Conservation (phyloP, 2,329 filamentous ascomycete species). For the Hypocrella siamensis region DNA sequence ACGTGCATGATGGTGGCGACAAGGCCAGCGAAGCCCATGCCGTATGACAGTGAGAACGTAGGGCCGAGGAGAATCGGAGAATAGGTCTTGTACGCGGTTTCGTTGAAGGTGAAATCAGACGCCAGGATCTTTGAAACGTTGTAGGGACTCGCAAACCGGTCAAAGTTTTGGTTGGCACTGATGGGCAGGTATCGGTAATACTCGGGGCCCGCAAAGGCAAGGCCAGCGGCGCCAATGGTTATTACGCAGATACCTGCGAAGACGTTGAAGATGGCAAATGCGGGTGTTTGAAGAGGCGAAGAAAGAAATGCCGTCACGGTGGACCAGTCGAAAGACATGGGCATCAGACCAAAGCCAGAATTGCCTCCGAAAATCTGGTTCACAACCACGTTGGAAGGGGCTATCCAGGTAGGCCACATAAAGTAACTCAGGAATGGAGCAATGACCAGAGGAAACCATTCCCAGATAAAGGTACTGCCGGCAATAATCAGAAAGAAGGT, state of each 20-base stretch:
- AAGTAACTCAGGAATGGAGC: conserved; percentile 43
- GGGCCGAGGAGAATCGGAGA: conserved; percentile 38
- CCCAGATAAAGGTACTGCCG: conserved; percentile 35
- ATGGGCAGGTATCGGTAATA: conserved; percentile 41
- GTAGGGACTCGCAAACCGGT: conserved; percentile 42
- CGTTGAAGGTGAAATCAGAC: conserved; percentile 33
- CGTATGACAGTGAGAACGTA: conserved; percentile 39
- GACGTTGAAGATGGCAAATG: conserved; percentile 44
- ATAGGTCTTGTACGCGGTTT: conserved; percentile 39
- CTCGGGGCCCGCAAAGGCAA: conserved; percentile 34
- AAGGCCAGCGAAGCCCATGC: conserved; percentile 40
- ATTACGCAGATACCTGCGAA: conserved; percentile 35
- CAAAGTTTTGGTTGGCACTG: conserved; percentile 37
- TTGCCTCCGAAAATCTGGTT: conserved; percentile 52
- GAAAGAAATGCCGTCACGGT: conserved; percentile 39
- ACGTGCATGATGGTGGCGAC: conserved; percentile 36
- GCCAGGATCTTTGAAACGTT: conserved; percentile 40
- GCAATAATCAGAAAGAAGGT: conserved; percentile 39
- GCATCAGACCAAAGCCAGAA: conserved; percentile 44
- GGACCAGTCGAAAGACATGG: conserved; percentile 53
- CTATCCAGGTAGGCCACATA: conserved; percentile 46
- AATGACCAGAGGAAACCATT: conserved; percentile 43
- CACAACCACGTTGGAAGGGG: conserved; percentile 41
- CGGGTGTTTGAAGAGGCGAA: conserved; percentile 43
- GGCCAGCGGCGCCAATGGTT: conserved; percentile 31